Conservation (phyloP, 2,329 filamentous ascomycete genomes). For the Fusarium nelsonii region DNA sequence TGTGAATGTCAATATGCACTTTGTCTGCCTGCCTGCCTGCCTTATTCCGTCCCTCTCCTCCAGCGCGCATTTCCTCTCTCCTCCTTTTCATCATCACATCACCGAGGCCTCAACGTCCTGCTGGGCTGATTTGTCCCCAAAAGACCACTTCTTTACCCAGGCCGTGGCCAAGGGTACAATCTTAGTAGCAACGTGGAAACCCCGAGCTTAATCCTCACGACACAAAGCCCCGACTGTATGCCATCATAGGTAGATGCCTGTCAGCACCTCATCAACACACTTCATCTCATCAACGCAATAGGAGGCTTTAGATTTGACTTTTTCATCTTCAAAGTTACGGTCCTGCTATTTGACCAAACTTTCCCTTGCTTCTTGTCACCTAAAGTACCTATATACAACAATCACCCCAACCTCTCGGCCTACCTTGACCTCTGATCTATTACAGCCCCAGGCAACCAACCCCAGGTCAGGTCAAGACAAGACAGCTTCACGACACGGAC, state of each 20-base stretch:
- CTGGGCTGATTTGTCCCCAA: neutral
- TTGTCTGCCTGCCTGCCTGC: conserved; percentile 2
- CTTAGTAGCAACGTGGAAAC: conserved; percentile 21
- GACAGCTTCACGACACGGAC: conserved; percentile 33
- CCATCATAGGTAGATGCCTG: conserved; percentile 13
- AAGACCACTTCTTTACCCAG: neutral
- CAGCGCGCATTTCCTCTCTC: neutral
- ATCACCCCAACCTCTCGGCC: conserved; percentile 23
- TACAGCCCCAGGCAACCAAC: conserved; percentile 37
- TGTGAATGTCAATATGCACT: conserved; percentile 20
- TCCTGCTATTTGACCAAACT: conserved; percentile 10
- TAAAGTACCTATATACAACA: conserved; percentile 11
- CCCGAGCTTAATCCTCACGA: conserved; percentile 27
- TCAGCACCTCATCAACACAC: conserved; percentile 12
- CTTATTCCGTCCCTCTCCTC: conserved; percentile 11
- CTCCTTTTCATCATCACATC: neutral
- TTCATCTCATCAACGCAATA: conserved; percentile 10
- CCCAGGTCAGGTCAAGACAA: conserved; percentile 21
- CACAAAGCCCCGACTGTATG: conserved; percentile 26
- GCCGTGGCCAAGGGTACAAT: conserved; percentile 1
- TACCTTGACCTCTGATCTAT: conserved; percentile 12
- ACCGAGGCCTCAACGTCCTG: neutral
- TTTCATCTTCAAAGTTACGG: conserved; percentile 15
- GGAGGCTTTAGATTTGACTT: conserved; percentile 32
- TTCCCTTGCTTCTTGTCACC: conserved; percentile 11